Base-by-base conservation (phyloP, 2,329 filamentous ascomycete genomes). In the Sporothrix luriei region DNA sequence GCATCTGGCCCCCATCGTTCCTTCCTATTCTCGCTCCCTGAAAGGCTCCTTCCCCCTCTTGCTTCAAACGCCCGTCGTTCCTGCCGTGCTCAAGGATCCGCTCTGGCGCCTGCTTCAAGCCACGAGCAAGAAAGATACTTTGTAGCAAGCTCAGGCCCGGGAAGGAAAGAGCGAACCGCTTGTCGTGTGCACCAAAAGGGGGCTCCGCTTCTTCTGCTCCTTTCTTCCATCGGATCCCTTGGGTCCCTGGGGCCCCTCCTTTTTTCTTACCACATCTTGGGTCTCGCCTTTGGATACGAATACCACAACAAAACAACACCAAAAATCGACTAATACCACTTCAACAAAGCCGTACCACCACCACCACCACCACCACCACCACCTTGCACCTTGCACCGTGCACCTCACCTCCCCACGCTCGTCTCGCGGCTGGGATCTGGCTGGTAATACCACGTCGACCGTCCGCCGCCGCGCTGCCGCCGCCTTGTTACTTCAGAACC, bases 241-340 rank as follows among this genome's bases (percentile, higher is more conserved):
- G 19, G 49, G 3, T 54, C 29, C 29, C n/a, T 59, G 4, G 33
- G n/a, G n/a, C n/a, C 55, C 55, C 38, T 43, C 55, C 55, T 19
- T 61, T 43, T 43, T 48, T 29, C 59, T 49, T 46, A 49, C 43
- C 46, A 61, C 43, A 9, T 52, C 48, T 43, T 57, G 13, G 55
- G 33, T 61, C 38, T 51, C 51, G 62, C 19, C 19, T 54, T 68
- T 43, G 43, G 48, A 64, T 64, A 49, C 59, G 59, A 64, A 64
- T 64, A 64, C 59, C 40, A 48, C 40, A 64, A 48, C 40, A 49
- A 49, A 64, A 64, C 40, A 46, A 49, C 59, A 33, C 40, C 59
- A 48, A 64, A 62, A 26, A 48, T n/a, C 33, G 55, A 43, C 59
- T 64, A 64, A 64, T 62, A 62, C 59, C 33, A 62, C 59, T 46